phyloP scores from a whole-genome alignment of 139 green algal species.

The Asterochloris erici region DNA sequence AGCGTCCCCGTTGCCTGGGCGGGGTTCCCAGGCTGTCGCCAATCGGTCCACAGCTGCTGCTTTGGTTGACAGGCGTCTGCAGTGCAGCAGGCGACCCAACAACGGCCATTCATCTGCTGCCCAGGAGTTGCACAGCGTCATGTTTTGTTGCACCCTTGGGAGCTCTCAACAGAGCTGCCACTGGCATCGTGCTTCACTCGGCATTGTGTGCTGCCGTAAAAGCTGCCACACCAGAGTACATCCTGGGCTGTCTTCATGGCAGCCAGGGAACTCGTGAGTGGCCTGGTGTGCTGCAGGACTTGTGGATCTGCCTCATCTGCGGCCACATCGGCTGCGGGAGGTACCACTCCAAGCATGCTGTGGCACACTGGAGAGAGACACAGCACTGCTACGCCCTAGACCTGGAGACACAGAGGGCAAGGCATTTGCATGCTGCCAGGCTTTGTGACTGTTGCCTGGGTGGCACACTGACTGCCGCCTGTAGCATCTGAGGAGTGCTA shows the following conservation, averaged over 20 bases:
- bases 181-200: background rate
- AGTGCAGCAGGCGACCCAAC: too few relatives aligned
- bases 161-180: background rate
- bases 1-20: background rate
- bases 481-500: background rate
- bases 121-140: too few relatives aligned
- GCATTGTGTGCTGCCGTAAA: background rate
- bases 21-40: background rate
- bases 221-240: background rate
- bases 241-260: too few relatives aligned
- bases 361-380: constrained; percentile 78
- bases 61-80: too few relatives aligned
- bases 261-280: too few relatives aligned
- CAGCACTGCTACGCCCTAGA: constrained; percentile 93
- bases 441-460: background rate
- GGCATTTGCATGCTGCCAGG: too few relatives aligned
- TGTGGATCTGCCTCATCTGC: constrained; percentile 99
- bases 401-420: constrained; percentile 75
- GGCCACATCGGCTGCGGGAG: constrained; percentile 92
- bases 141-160: too few relatives aligned
- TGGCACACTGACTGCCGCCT: too few relatives aligned
- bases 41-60: background rate
- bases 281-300: constrained; percentile 41
- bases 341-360: constrained; percentile 80
- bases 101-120: too few relatives aligned